Conservation (phyloP, 1,139 yeast genomes). For the Hanseniaspora uvarum region DNA sequence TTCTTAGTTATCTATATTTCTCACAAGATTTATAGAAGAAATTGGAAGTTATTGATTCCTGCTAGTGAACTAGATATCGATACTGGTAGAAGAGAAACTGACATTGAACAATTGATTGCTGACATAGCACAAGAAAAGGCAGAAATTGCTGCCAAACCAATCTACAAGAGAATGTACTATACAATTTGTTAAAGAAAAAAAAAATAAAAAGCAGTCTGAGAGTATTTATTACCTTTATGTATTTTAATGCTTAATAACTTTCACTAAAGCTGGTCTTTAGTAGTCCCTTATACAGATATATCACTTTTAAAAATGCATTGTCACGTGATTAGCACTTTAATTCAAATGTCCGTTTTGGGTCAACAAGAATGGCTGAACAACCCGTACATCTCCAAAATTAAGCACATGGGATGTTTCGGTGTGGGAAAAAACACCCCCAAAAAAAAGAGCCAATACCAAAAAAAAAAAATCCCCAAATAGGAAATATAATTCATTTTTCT, state of each 20-base stretch:
- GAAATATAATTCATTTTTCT: neutral
- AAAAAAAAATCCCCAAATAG: neutral
- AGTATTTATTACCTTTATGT: neutral
- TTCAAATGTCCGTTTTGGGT: too few species aligned
- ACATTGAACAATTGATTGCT: conserved; percentile 54
- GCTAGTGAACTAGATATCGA: conserved; percentile 39
- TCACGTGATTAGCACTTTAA: too few species aligned
- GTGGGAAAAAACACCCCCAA: too few species aligned
- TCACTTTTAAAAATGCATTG: too few species aligned
- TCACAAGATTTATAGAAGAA: conserved; percentile 38
- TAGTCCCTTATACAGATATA: too few species aligned
- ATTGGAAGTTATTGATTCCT: conserved; percentile 32
- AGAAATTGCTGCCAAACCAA: conserved; percentile 2
- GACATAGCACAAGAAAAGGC: conserved; percentile 60
- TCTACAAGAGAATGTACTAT: conserved; percentile 5
- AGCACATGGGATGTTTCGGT: too few species aligned
- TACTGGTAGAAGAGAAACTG: conserved; percentile 47
- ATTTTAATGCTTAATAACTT: too few species aligned
- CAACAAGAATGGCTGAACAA: too few species aligned
- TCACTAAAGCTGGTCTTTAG: neutral
- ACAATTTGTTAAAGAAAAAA: neutral
- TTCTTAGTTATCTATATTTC: conserved; percentile 39
- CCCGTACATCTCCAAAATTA: too few species aligned
- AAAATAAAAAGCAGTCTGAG: too few species aligned
- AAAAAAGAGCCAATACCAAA: too few species aligned